Conservation (phyloP, 805 yeast genomes). For the Dipodascus geniculatus region DNA sequence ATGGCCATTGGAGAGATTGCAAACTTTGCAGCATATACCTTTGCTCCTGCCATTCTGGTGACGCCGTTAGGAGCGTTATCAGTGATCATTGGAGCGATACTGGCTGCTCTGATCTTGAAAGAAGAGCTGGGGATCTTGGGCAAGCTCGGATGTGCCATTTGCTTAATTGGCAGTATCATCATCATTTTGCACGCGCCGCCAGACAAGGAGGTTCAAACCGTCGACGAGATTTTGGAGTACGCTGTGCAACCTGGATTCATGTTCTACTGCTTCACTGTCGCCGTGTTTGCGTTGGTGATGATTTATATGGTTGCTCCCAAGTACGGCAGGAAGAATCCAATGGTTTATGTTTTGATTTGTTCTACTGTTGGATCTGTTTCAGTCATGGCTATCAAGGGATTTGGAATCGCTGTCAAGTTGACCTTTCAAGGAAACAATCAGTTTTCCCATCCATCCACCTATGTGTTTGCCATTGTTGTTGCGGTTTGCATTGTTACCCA, state of each 20-base stretch:
- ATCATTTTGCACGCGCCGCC: conserved; percentile 89
- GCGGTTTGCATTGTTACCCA: conserved; percentile 76
- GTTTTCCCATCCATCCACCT: conserved; percentile 74
- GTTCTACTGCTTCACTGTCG: conserved; percentile 50
- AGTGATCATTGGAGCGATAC: conserved; percentile 83
- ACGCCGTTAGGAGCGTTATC: conserved; percentile 87
- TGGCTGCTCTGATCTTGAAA: conserved; percentile 73
- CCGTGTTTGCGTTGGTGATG: conserved; percentile 60
- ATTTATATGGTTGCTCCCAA: conserved; percentile 73
- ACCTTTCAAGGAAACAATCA: conserved; percentile 80
- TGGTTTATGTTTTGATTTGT: conserved; percentile 82
- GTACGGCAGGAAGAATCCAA: conserved; percentile 71
- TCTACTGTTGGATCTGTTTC: conserved; percentile 84
- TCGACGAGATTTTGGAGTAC: conserved; percentile 72
- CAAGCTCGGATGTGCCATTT: conserved; percentile 85
- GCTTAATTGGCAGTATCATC: conserved; percentile 76
- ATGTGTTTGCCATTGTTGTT: conserved; percentile 67
- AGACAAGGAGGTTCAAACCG: conserved; percentile 80
- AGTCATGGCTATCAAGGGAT: conserved; percentile 86
- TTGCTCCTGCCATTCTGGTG: conserved; percentile 87
- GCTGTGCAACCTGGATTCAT: conserved; percentile 68
- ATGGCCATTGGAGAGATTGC: conserved; percentile 89
- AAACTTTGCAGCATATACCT: conserved; percentile 88
- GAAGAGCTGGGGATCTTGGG: conserved; percentile 85
- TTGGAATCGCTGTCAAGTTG: conserved; percentile 81